These are phyloP conservation scores for Eucalyptus viminalis DNA, from an alignment of 345 rosid genomes.

Conservation along the genomic window DNA sequence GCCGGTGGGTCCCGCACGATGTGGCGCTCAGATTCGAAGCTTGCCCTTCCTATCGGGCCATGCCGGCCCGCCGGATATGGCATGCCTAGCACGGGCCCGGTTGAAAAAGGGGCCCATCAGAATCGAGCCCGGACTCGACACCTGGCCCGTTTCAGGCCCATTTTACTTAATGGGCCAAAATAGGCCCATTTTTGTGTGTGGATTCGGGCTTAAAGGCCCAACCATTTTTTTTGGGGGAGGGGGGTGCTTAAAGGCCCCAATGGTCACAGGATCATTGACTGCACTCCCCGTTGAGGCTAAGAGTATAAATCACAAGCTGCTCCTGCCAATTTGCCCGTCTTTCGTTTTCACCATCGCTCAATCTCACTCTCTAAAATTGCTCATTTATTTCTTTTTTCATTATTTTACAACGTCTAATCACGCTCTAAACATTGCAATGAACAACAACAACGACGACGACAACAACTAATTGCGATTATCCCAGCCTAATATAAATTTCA, in stretches of 20 bases:
- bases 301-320: no score
- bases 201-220: not conserved
- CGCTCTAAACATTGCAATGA: not conserved
- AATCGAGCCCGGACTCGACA: not conserved
- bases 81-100: not conserved
- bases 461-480: fast-evolving
- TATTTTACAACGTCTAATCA: not conserved
- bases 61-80: not conserved
- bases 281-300: no score
- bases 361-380: not conserved
- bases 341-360: not conserved
- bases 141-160: not conserved
- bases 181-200: not conserved
- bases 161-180: not conserved
- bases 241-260: not conserved
- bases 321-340: not conserved
- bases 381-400: no score
- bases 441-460: no score
- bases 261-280: no score
- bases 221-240: not conserved
- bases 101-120: not conserved
- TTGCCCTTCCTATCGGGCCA: not conserved
- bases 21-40: not conserved
- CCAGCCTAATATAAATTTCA: not conserved
- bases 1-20: not conserved